A percentile compares a stretch with the other conserved stretches of the same genome.
These are phyloP conservation scores for Pisolithus tinctorius DNA, from an alignment of 768 basidiomycete species.

Conservation along the genomic window DNA sequence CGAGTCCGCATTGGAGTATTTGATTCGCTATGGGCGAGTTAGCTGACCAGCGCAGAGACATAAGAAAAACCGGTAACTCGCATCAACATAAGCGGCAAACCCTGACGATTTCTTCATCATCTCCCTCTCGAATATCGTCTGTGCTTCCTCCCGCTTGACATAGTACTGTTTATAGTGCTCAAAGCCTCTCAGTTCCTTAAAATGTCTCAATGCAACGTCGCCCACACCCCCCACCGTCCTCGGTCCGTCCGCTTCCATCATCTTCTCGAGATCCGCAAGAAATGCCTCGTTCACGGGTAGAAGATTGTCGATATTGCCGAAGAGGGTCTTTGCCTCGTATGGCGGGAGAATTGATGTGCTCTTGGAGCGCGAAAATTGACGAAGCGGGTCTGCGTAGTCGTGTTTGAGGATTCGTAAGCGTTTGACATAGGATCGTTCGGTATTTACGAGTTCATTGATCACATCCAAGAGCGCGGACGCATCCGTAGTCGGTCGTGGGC, in stretches of 20 bases:
- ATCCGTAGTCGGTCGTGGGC: conserved; percentile 56
- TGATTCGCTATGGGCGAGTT: conserved; percentile 54
- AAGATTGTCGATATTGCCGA: conserved; percentile 89
- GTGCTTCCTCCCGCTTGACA: conserved; percentile 88
- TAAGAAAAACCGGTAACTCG: conserved; percentile 33
- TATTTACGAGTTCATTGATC: conserved; percentile 81
- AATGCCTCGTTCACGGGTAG: conserved; percentile 88
- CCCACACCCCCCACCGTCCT: conserved; percentile 62
- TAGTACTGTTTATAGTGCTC: conserved; percentile 92
- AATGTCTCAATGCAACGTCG: conserved; percentile 81
- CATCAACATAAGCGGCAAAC: conserved; percentile 85
- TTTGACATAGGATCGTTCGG: conserved; percentile 84
- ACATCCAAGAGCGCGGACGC: conserved; percentile 62
- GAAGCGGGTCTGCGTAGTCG: conserved; percentile 88
- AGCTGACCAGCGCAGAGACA: conserved; percentile 8
- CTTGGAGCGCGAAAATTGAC: conserved; percentile 76
- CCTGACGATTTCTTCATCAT: conserved; percentile 71
- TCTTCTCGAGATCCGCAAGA: conserved; percentile 73
- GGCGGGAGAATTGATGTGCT: conserved; percentile 81
- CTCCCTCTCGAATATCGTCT: conserved; percentile 79
- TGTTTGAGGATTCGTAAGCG: conserved; percentile 76
- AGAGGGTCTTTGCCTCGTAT: conserved; percentile 90
- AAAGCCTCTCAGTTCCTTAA: conserved; percentile 77
- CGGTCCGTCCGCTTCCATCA: conserved; percentile 56
- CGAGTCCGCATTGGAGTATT: conserved; percentile 71